Percentiles rank a stretch among this genome's conserved stretches.
Conservation (phyloP, 352 stramenopile genomes). For the Aphanomyces euteiches region DNA sequence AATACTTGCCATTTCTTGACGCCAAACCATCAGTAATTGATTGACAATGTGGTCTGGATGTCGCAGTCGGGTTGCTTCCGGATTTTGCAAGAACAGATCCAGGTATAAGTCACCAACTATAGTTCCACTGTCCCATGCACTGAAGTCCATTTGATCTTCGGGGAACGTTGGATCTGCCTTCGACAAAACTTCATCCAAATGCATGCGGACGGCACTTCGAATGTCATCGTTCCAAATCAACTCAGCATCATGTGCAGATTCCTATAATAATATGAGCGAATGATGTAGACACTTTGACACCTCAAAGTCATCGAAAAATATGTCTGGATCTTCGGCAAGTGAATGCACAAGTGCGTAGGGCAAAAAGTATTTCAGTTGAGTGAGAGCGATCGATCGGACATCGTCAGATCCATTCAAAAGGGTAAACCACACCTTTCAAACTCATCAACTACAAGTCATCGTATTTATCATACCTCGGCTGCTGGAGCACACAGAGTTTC, state of each 20-base stretch:
- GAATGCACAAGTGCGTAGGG: conserved; percentile 5
- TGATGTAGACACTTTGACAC: neutral
- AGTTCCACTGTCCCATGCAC: neutral
- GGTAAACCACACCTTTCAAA: conserved; percentile 4
- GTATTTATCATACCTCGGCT: neutral
- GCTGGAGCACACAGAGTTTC: conserved; percentile 2
- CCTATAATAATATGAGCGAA: neutral
- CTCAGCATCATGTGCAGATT: conserved; percentile 21
- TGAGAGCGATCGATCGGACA: neutral
- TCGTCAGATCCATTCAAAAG: conserved; percentile 6
- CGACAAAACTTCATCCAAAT: conserved; percentile 14
- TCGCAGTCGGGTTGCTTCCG: conserved; percentile 10
- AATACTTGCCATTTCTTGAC: neutral
- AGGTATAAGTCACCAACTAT: conserved; percentile 22
- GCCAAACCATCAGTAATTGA: conserved; percentile 10
- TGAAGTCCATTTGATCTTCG: conserved; percentile 23
- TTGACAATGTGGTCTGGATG: conserved; percentile 14
- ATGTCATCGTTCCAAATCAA: conserved; percentile 26
- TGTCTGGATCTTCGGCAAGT: neutral
- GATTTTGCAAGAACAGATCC: conserved; percentile 27
- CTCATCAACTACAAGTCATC: neutral
- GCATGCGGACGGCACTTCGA: conserved; percentile 3
- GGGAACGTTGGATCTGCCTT: conserved; percentile 5
- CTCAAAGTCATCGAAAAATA: conserved; percentile 12
- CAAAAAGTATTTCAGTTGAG: conserved; percentile 6